phyloP scores from a whole-genome alignment of 768 basidiomycete genomes.

The Glaciozyma antarctica region DNA sequence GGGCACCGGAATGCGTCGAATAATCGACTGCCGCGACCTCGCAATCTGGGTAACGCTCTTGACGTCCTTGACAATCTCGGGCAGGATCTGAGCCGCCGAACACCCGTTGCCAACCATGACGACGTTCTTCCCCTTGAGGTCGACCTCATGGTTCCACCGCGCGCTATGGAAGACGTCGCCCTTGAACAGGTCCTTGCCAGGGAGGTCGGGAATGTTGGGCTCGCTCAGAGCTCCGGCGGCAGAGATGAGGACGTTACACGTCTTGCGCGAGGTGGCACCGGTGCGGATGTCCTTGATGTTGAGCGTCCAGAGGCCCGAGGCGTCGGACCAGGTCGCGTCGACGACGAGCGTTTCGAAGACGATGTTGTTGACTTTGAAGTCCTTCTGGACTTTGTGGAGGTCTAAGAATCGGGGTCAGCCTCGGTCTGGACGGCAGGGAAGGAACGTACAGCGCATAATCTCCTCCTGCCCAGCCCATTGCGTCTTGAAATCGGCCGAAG shows the following conservation, averaged over 20 bases:
- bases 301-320: slow-evolving; percentile 29
- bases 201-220: slow-evolving; percentile 22
- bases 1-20: slow-evolving; percentile 10
- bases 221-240: slow-evolving; percentile 27
- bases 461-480: slow-evolving; percentile 19
- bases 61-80: slow-evolving; percentile 16
- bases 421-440: not conserved
- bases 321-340: slow-evolving; percentile 19
- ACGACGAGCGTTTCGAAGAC: slow-evolving; percentile 24
- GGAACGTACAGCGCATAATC: slow-evolving; percentile 18
- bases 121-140: slow-evolving; percentile 31
- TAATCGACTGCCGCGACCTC: slow-evolving; percentile 29
- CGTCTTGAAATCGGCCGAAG: slow-evolving; percentile 2
- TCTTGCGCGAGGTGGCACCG: slow-evolving; percentile 9
- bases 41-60: slow-evolving; percentile 30
- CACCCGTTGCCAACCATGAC: slow-evolving; percentile 36
- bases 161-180: slow-evolving; percentile 33
- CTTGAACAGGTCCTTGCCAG: slow-evolving; percentile 16
- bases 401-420: slow-evolving; percentile 19
- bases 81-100: slow-evolving; percentile 28
- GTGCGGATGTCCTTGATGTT: slow-evolving; percentile 19
- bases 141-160: slow-evolving; percentile 24
- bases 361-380: slow-evolving; percentile 27
- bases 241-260: slow-evolving; percentile 31
- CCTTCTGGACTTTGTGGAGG: slow-evolving; percentile 21